These are phyloP conservation scores for Pleurotus pulmonarius DNA, from an alignment of 768 basidiomycete species.

Conservation along the genomic window DNA sequence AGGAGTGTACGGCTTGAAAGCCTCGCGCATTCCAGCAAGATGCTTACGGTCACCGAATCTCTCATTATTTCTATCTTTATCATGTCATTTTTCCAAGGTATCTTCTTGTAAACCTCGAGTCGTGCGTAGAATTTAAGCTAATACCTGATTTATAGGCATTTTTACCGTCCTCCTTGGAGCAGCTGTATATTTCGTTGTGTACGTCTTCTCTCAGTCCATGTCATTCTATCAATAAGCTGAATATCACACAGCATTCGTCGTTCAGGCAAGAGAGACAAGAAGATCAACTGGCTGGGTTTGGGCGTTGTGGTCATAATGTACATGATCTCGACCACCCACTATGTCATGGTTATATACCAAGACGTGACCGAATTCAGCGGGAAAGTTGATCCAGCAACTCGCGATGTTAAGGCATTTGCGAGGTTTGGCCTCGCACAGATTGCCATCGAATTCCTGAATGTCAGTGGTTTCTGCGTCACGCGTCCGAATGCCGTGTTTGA, in stretches of 20 bases:
- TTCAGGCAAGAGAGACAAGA: not conserved
- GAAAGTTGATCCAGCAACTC: not conserved
- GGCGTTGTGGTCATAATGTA: not conserved
- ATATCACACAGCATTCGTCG: not conserved
- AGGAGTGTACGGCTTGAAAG: too few species aligned
- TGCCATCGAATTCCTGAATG: conserved; percentile 6
- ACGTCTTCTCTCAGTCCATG: not conserved
- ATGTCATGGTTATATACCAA: conserved; percentile 4
- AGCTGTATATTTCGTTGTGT: conserved; percentile 4
- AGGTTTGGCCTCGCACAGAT: conserved; percentile 4
- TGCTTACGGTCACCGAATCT: conserved; percentile 3
- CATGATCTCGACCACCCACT: not conserved
- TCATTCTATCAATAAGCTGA: not conserved
- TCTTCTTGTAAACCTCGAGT: not conserved
- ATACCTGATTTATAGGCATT: not conserved
- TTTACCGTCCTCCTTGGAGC: conserved; percentile 1
- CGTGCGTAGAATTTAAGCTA: not conserved
- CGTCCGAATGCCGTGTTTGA: not conserved
- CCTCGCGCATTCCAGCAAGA: not conserved
- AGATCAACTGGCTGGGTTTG: conserved; percentile 3
- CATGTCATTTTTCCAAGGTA: conserved; percentile 7
- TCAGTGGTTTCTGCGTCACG: not conserved
- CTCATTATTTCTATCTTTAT: conserved; percentile 3
- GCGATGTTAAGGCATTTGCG: conserved; percentile 5
- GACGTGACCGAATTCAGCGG: conserved; percentile 2